Conservation (phyloP, 1,284 basidiomycete species). For the Taiwanofungus camphoratus region DNA sequence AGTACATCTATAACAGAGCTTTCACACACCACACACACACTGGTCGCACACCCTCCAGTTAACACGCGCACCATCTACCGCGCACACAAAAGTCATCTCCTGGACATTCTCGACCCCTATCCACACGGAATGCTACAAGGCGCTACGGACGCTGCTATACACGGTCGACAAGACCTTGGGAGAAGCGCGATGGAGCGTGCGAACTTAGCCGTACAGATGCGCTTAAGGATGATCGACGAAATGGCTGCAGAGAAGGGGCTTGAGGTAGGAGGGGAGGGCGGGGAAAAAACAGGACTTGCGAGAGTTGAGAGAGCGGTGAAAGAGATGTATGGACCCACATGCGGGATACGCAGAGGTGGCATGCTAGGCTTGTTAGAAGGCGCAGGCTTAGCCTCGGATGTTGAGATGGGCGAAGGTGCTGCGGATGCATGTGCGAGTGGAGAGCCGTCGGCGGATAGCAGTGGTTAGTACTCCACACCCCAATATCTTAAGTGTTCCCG, state of each 20-base stretch:
- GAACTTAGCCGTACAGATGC: constrained; percentile 42
- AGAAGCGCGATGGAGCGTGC: constrained; percentile 33
- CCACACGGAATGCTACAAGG: not conserved
- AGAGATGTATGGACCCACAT: constrained; percentile 24
- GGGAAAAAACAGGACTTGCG: constrained; percentile 39
- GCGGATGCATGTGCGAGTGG: not conserved
- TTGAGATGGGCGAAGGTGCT: not conserved
- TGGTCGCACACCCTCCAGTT: constrained; percentile 33
- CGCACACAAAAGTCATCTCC: constrained; percentile 34
- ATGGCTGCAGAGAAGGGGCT: constrained; percentile 36
- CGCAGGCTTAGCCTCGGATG: constrained; percentile 27
- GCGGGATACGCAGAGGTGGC: constrained; percentile 24
- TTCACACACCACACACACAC: constrained; percentile 27
- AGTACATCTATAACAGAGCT: not conserved
- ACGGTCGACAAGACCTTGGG: constrained; percentile 9
- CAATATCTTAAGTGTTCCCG: no score
- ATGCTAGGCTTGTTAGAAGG: constrained; percentile 41
- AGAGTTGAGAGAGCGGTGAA: constrained; percentile 44
- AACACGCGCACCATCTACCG: constrained; percentile 35
- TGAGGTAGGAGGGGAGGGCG: constrained; percentile 38
- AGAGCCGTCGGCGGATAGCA: not conserved
- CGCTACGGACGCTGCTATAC: constrained; percentile 2
- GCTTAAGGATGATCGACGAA: constrained; percentile 48
- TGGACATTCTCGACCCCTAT: constrained; percentile 29
- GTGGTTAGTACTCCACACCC: no score